Conservation (phyloP, 2,329 filamentous ascomycete species). For the Ustulina deusta region DNA sequence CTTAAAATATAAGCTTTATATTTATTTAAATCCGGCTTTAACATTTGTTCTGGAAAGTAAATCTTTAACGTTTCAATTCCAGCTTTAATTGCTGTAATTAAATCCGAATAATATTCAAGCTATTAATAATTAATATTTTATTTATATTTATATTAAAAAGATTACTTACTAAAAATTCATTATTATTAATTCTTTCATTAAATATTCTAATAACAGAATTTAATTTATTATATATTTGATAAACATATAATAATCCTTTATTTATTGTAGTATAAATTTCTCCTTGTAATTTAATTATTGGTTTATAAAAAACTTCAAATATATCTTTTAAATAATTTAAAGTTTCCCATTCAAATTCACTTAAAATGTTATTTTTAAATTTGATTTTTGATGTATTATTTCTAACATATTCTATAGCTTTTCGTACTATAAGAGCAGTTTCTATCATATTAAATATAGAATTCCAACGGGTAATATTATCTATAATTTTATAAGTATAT, state of each 20-base stretch:
- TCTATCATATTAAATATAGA: neutral
- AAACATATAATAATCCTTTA: neutral
- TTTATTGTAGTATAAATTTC: neutral
- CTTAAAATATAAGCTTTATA: too few relatives aligned
- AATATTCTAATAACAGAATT: too few relatives aligned
- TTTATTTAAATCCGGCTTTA: too few relatives aligned
- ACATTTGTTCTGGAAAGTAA: too few relatives aligned
- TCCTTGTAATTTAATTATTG: neutral
- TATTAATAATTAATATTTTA: too few relatives aligned
- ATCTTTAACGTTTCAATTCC: too few relatives aligned
- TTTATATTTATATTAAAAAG: neutral
- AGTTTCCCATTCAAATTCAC: neutral
- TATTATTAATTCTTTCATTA: neutral
- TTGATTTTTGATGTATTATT: neutral
- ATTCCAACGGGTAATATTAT: neutral
- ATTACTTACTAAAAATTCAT: neutral
- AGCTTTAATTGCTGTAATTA: too few relatives aligned
- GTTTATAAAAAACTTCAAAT: neutral
- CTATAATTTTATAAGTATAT: conserved; percentile 1
- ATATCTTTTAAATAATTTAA: neutral
- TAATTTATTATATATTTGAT: neutral
- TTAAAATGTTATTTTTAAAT: neutral
- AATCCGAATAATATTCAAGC: too few relatives aligned
- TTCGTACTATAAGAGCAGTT: too few relatives aligned
- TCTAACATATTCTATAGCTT: too few relatives aligned